Evolutionary conservation across 78 protist species (phyloP).

Genomic region (Dictyostelium purpureum): DNA sequence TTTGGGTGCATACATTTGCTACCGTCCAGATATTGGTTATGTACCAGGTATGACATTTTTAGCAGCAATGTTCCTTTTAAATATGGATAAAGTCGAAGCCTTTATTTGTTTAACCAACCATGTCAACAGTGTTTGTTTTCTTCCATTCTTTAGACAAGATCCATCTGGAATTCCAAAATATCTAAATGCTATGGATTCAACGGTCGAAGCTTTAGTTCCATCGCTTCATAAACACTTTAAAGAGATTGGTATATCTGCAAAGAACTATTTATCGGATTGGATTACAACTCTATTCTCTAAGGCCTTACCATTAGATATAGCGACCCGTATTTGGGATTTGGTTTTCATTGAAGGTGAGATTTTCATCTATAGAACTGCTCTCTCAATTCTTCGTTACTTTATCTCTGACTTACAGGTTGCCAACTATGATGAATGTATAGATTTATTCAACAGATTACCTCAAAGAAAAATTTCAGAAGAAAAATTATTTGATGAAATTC

Average conservation of each 20-base stretch:
- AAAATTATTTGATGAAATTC: slow-evolving; percentile 56
- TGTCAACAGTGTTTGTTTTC: slow-evolving; percentile 74
- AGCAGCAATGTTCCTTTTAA: slow-evolving; percentile 92
- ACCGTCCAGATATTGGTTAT: slow-evolving; percentile 94
- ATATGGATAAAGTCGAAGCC: slow-evolving; percentile 87
- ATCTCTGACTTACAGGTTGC: slow-evolving; percentile 14
- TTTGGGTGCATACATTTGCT: slow-evolving; percentile 85
- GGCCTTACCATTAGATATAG: slow-evolving; percentile 88
- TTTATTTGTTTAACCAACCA: slow-evolving; percentile 90
- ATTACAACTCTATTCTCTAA: slow-evolving; percentile 90
- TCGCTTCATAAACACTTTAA: slow-evolving; percentile 68
- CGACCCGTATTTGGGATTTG: slow-evolving; percentile 92
- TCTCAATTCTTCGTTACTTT: slow-evolving; percentile 59
- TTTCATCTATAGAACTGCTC: slow-evolving; percentile 68
- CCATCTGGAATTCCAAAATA: slow-evolving; percentile 61
- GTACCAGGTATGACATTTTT: slow-evolving; percentile 96
- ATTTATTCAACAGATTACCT: slow-evolving; percentile 41
- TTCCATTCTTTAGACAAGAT: slow-evolving; percentile 87
- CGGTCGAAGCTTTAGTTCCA: slow-evolving; percentile 77
- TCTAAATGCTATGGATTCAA: slow-evolving; percentile 70
- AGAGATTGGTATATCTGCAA: slow-evolving; percentile 68
- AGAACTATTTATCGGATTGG: slow-evolving; percentile 89
- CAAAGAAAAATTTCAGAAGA: slow-evolving; percentile 46
- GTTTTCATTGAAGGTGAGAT: slow-evolving; percentile 86
- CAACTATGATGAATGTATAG: slow-evolving; percentile 57